phyloP scores from a whole-genome alignment of 2,329 filamentous ascomycete genomes.

The Phaeosphaeriaceae sp. region DNA sequence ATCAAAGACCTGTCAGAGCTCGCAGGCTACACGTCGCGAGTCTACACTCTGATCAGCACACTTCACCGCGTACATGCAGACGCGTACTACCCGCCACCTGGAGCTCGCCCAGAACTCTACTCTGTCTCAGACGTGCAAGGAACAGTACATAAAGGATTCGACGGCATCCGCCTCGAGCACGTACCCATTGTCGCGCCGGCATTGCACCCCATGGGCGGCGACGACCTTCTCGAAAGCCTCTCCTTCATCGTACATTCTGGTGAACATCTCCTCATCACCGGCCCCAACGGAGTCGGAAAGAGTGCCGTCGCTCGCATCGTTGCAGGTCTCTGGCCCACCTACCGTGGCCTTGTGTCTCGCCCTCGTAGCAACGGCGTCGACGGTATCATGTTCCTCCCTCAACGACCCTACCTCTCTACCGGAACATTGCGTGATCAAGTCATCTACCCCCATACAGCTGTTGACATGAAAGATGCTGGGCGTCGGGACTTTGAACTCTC shows the following conservation, averaged over 20 bases:
- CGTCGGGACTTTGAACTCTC: slow-evolving; percentile 80
- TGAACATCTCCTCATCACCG: slow-evolving; percentile 93
- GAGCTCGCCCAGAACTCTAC: slow-evolving; percentile 77
- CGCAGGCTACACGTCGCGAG: slow-evolving; percentile 92
- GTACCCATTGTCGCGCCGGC: slow-evolving; percentile 91
- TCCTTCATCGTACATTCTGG: slow-evolving; percentile 89
- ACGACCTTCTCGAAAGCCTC: slow-evolving; percentile 86
- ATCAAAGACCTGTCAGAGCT: slow-evolving; percentile 98
- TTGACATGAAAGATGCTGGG: slow-evolving; percentile 87
- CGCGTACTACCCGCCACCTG: slow-evolving; percentile 76
- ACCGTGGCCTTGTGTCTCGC: slow-evolving; percentile 87
- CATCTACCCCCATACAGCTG: slow-evolving; percentile 93
- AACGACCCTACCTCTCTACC: slow-evolving; percentile 88
- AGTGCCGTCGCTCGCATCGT: slow-evolving; percentile 85
- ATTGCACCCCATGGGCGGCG: slow-evolving; percentile 87
- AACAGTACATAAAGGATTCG: slow-evolving; percentile 92
- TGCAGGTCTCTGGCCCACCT: slow-evolving; percentile 94
- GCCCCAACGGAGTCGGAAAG: slow-evolving; percentile 94
- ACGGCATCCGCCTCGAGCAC: slow-evolving; percentile 90
- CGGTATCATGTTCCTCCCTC: slow-evolving; percentile 98
- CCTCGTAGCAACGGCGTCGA: slow-evolving; percentile 82
- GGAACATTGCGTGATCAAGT: slow-evolving; percentile 96
- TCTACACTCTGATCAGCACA: slow-evolving; percentile 94
- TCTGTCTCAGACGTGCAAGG: slow-evolving; percentile 92
- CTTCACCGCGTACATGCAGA: slow-evolving; percentile 92